Evolutionary conservation across 345 rosid species (phyloP).

Genomic region (Durio zibethinus): DNA sequence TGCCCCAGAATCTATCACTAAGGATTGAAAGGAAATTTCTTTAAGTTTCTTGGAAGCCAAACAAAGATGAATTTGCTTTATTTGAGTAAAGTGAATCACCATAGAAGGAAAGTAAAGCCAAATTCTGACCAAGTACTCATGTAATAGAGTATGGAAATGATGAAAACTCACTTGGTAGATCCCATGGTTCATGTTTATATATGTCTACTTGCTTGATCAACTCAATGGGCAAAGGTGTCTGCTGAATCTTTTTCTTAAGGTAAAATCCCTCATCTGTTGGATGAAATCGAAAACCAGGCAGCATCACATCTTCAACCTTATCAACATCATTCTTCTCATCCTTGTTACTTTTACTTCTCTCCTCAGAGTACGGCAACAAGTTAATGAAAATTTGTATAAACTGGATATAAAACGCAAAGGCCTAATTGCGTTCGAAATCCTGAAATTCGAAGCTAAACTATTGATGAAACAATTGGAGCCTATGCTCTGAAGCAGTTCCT

Average conservation of each 20-base stretch:
- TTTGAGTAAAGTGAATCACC: neutral
- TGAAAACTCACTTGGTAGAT: conserved; percentile 81
- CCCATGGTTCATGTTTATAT: conserved; percentile 95
- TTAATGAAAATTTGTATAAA: neutral
- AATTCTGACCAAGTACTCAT: neutral
- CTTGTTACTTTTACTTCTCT: conserved; percentile 16
- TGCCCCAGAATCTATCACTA: neutral
- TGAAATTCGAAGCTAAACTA: neutral
- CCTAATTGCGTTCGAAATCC: too few species aligned
- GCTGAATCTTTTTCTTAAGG: conserved; percentile 61
- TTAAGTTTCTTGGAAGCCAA: too few species aligned
- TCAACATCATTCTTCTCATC: conserved; percentile 49
- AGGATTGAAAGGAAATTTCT: neutral
- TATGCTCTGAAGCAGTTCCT: conserved; percentile 15
- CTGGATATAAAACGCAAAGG: neutral
- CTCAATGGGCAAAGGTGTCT: conserved; percentile 60
- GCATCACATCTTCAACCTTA: conserved; percentile 62
- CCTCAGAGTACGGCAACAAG: neutral
- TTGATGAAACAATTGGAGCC: neutral
- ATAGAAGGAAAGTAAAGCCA: too few species aligned
- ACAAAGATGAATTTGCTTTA: neutral
- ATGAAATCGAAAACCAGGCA: conserved; percentile 94
- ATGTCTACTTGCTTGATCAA: conserved; percentile 92
- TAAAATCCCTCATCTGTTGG: conserved; percentile 95
- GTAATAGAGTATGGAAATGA: neutral